Base-by-base conservation (phyloP, 768 basidiomycete genomes). In the Gymnopilus junonius region DNA sequence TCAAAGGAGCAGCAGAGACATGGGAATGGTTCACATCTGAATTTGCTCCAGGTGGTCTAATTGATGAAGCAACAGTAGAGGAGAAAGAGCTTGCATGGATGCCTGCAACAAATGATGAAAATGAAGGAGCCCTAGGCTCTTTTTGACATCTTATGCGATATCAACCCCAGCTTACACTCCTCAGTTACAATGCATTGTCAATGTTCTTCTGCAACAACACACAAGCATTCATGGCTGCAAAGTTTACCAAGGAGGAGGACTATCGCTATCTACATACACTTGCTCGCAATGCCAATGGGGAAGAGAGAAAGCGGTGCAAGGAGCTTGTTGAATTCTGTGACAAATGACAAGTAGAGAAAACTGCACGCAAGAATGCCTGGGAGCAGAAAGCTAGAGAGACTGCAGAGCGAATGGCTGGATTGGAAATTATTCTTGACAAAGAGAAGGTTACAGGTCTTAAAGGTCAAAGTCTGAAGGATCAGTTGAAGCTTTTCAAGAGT, bases 61-160 rank as follows among this genome's bases (percentile, higher is more conserved):
- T 73, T 57, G 58, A 55, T 17, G n/a, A 15, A 7, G 20, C 64
- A 21, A 53, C 57, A 0, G 20, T n/a, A 14, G 53, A 12, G 1
- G 59, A 72, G 31, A 23, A 61, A 12, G 20, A 48, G 3, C 15
- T 1, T 8, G 59, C 62, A 12, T 62, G 20, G 29, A 69, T 71
- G 63, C 54, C 58, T 4, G 25, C 69, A 3, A 70, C 70, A 27
- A 72, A 71, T 23, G 64, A 71, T 45, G 12, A 20, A 5, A 71
- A 72, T 39, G 69, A 69, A 58, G 69, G 72, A 0, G 31, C 40
- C 7, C 56, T 73, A 11, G 66, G 70, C 14, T n/a, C 2, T 3
- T 43, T 57, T 8, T 27, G 53, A n/a, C 4, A 20, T 55, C n/a
- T 15, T 6, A 4, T 39, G 7, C 20, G 53, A 3, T 10, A 55